phyloP scores from a whole-genome alignment of 176 grass and related monocot species.

The Carex cristatella region DNA sequence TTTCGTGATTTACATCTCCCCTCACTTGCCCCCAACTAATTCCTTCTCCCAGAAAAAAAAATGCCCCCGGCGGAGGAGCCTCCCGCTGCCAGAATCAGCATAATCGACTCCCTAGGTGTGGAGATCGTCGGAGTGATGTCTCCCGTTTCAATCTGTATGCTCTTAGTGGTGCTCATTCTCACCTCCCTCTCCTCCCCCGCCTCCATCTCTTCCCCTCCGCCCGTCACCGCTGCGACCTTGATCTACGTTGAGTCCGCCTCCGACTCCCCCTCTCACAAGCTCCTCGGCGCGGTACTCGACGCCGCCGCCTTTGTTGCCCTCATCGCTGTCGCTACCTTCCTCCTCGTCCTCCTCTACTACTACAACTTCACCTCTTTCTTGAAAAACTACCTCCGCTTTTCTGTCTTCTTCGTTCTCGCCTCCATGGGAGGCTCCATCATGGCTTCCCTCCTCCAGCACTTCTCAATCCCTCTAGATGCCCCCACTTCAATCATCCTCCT shows the following conservation, averaged over 20 bases:
- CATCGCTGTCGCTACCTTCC: conserved; percentile 59
- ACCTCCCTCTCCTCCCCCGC: conserved; percentile 53
- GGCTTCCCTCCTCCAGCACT: conserved; percentile 46
- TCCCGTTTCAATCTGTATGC: conserved; percentile 96
- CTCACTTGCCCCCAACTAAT: background rate
- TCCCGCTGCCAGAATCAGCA: conserved; percentile 21
- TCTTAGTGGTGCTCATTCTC: conserved; percentile 78
- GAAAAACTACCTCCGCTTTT: conserved; percentile 94
- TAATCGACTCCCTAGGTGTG: conserved; percentile 62
- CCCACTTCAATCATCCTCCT: conserved; percentile 55
- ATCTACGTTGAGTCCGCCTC: conserved; percentile 69
- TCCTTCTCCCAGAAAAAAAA: background rate
- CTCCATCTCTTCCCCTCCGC: conserved; percentile 26
- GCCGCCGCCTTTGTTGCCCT: conserved; percentile 78
- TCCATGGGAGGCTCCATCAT: conserved; percentile 85
- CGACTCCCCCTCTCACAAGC: conserved; percentile 55
- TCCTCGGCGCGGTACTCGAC: conserved; percentile 78
- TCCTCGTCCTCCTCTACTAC: conserved; percentile 91
- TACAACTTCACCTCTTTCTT: conserved; percentile 93
- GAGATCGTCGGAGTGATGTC: conserved; percentile 90
- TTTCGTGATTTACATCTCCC: background rate
- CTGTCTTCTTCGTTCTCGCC: conserved; percentile 90
- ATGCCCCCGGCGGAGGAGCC: conserved; percentile 14
- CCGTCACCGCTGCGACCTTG: conserved; percentile 65
- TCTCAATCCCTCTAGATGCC: conserved; percentile 62